Conservation (phyloP, 495 filamentous ascomycete species). For the Annulohypoxylon moriforme region DNA sequence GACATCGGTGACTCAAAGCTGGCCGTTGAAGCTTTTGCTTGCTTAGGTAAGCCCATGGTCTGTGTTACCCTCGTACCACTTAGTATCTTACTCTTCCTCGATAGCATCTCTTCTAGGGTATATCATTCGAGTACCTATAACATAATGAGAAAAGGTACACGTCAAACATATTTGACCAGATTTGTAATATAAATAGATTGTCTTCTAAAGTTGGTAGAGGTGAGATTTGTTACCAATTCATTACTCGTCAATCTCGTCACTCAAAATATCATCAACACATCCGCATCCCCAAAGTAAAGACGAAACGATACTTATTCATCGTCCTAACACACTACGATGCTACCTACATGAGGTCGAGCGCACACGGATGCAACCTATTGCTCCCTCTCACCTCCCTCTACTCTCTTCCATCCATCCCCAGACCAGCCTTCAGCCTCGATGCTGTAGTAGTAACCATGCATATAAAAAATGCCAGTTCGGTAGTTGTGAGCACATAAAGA, state of each 20-base stretch:
- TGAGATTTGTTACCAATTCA: not conserved
- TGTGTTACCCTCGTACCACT: not conserved
- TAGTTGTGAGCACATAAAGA: not conserved
- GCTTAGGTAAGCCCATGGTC: not conserved
- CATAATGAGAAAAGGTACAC: not conserved
- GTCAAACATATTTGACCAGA: not conserved
- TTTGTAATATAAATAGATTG: not conserved
- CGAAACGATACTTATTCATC: slow-evolving; percentile 12
- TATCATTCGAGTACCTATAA: not conserved
- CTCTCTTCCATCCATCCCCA: not conserved
- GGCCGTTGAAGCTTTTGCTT: not conserved
- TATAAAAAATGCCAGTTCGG: not conserved
- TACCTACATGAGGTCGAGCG: not conserved
- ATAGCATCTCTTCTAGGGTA: not conserved
- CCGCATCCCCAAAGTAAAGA: not conserved
- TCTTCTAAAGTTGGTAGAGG: not conserved
- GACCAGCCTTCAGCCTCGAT: not conserved
- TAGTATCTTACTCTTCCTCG: not conserved
- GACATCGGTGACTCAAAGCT: not conserved
- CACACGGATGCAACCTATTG: not conserved
- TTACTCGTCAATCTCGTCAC: not conserved
- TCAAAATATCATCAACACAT: not conserved
- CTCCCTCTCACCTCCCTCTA: not conserved
- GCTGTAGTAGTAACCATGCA: not conserved
- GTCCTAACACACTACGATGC: not conserved